Conservation (phyloP, 805 yeast genomes). For the Helenozyma rhizophorensis region DNA sequence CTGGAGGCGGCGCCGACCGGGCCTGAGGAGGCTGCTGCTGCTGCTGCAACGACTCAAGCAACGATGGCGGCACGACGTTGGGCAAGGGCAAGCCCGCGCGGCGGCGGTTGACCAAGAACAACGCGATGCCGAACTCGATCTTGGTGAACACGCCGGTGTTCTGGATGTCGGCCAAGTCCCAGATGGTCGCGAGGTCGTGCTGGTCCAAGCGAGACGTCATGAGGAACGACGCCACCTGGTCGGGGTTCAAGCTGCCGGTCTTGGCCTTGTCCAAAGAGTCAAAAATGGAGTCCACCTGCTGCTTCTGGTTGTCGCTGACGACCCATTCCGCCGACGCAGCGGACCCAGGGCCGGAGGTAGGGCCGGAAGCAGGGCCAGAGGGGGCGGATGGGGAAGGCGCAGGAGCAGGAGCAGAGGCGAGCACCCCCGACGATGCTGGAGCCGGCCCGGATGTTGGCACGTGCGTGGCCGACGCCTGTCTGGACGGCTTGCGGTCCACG, state of each 20-base stretch:
- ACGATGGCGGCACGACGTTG: constrained; percentile 63
- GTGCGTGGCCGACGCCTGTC: too few species aligned
- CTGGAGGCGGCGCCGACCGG: too few species aligned
- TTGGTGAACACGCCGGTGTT: constrained; percentile 78
- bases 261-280: constrained; percentile 67
- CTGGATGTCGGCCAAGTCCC: constrained; percentile 93
- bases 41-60: constrained; percentile 35
- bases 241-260: constrained; percentile 63
- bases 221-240: constrained; percentile 82
- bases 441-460: constrained; percentile 32
- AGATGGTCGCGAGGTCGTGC: constrained; percentile 77
- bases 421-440: constrained; percentile 12
- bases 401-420: constrained; percentile 3
- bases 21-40: constrained; percentile 1
- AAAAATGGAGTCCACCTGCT: constrained; percentile 77
- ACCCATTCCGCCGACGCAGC: constrained; percentile 51
- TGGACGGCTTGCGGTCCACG: constrained; percentile 11
- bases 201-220: constrained; percentile 84
- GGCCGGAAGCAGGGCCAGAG: too few species aligned
- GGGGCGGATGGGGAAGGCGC: constrained; percentile 13
- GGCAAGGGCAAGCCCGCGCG: constrained; percentile 79
- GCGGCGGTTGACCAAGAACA: constrained; percentile 85
- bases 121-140: constrained; percentile 86
- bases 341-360: constrained; percentile 13
- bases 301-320: constrained; percentile 62